These are phyloP conservation scores for Clohesyomyces aquaticus DNA, from an alignment of 495 filamentous ascomycete species.

Conservation along the genomic window DNA sequence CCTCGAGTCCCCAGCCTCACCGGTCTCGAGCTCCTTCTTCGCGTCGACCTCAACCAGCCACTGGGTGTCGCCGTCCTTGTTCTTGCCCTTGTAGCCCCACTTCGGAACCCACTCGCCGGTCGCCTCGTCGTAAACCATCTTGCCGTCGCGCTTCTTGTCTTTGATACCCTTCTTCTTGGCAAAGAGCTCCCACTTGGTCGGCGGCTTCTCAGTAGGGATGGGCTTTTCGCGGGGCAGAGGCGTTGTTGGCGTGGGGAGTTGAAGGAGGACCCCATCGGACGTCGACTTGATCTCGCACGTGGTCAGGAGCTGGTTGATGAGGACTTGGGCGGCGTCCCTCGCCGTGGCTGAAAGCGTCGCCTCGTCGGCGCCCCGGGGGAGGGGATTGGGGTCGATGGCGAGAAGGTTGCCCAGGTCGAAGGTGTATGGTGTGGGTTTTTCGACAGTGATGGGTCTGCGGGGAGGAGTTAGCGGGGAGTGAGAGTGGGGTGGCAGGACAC, in stretches of 20 bases:
- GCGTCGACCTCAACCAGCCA: constrained; percentile 92
- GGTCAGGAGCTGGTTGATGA: constrained; percentile 87
- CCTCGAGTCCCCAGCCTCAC: constrained; percentile 57
- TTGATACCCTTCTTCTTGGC: constrained; percentile 94
- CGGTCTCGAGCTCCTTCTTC: constrained; percentile 65
- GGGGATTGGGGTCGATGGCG: constrained; percentile 79
- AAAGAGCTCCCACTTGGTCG: constrained; percentile 93
- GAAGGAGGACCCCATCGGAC: constrained; percentile 66
- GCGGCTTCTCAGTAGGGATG: constrained; percentile 73
- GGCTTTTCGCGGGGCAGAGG: constrained; percentile 87
- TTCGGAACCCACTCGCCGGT: constrained; percentile 86
- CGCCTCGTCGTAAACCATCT: constrained; percentile 80
- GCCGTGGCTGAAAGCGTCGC: constrained; percentile 66
- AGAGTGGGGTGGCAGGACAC: too few species aligned
- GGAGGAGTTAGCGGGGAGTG: not conserved
- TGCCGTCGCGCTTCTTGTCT: constrained; percentile 69
- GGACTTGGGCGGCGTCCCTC: constrained; percentile 81
- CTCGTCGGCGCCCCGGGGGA: constrained; percentile 59
- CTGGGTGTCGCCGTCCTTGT: constrained; percentile 74
- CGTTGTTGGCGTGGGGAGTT: constrained; percentile 70
- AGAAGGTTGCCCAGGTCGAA: constrained; percentile 90
- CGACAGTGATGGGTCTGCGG: constrained; percentile 64
- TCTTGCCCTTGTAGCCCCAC: constrained; percentile 95
- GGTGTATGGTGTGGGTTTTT: constrained; percentile 84
- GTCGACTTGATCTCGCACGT: constrained; percentile 75